Base-by-base conservation (phyloP, 2,329 filamentous ascomycete species). In the Neophaeococcomyces aloes region DNA sequence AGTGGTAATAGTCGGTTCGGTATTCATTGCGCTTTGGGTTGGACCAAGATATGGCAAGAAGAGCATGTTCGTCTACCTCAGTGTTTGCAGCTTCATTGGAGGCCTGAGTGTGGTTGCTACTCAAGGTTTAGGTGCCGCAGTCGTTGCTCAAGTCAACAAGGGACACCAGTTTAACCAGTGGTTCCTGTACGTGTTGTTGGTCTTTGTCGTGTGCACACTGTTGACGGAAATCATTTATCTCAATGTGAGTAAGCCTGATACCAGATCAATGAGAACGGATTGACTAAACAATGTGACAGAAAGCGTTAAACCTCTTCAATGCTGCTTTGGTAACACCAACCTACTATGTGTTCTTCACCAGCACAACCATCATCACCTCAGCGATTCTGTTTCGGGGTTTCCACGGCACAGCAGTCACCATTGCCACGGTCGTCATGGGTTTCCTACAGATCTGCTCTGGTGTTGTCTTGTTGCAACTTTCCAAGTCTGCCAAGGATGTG, bases 311-410 rank as follows among this genome's bases (percentile, higher is more conserved):
- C 59, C 66, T 98, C 38, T 96, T 89, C 72, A 96, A 98, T 58
- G 91, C 91, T 29, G 89, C 91, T 6, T 75, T 98, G 52, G 91
- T 98, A 47, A 98, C 91, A 0, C 91, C 91, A 1, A 98, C 91
- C 2, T 98, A 98, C 67, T 98, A 98, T 62, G 91, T 98, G 53
- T 89, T 93, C 69, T 98, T 98, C 62, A 98, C 91, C 30, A 94
- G 82, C 55, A 83, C 87, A 4, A 96, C 91, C 15, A 95, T 98
- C 53, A 77, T 96, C 54, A 93, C 88, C 4, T 95, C 89, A 0
- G 84, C 88, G 3, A 80, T 98, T 36, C 70, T 98, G 2, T 96
- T 96, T 65, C 81, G 79, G 50, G 91, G 91, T 6, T 95, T 98
- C 74, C 89, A 94, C 59, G 91, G 89, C 29, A 85, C 85, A 0